Conservation (phyloP, 2,329 filamentous ascomycete genomes). For the Cladosporium sp. region DNA sequence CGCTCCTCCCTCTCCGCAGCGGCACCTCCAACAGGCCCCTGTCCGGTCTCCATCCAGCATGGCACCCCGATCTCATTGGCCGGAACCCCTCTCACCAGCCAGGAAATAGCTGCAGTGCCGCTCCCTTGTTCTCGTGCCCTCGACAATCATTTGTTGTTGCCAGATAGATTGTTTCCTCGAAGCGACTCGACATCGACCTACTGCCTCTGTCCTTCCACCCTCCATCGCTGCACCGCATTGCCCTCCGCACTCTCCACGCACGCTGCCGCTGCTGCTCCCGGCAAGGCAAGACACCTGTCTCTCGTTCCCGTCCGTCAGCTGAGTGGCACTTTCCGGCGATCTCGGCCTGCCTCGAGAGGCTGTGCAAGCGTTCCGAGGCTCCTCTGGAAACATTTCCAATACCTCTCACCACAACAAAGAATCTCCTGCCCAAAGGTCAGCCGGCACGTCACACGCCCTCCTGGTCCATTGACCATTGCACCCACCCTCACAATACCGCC, state of each 20-base stretch:
- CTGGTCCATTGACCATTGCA: constrained; percentile 10
- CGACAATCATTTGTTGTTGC: constrained; percentile 8
- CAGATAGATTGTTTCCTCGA: neutral
- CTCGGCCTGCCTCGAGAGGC: constrained; percentile 7
- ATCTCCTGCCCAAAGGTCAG: constrained; percentile 5
- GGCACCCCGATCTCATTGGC: neutral
- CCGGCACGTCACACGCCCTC: neutral
- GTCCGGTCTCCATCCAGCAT: neutral
- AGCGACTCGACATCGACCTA: neutral
- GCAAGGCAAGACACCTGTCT: constrained; percentile 5
- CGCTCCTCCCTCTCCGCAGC: neutral
- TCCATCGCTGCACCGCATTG: neutral
- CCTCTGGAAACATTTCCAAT: constrained; percentile 11
- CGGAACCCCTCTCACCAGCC: neutral
- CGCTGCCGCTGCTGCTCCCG: neutral
- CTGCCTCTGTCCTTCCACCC: neutral
- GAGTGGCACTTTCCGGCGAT: constrained; percentile 8
- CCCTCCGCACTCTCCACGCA: neutral
- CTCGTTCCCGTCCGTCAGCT: constrained; percentile 2
- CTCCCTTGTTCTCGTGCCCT: neutral
- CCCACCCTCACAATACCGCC: neutral
- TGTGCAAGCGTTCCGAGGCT: constrained; percentile 10
- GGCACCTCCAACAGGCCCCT: neutral
- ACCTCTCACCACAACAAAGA: constrained; percentile 9
- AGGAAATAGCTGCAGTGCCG: neutral